Conservation (phyloP, 2,329 filamentous ascomycete genomes). For the Bipolaris gigantea region DNA sequence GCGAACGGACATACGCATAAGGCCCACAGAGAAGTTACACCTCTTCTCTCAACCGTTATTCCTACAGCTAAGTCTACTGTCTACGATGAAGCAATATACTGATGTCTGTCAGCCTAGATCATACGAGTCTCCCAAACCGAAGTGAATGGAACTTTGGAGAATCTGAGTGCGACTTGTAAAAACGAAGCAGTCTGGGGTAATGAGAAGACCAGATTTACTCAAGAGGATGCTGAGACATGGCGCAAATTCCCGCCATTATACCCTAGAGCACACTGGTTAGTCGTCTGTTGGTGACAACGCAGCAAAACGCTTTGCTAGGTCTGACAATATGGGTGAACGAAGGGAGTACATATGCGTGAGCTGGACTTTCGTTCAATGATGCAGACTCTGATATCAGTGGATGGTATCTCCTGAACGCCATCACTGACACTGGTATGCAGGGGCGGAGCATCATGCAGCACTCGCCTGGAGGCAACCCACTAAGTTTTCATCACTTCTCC, state of each 20-base stretch:
- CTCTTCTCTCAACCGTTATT: neutral
- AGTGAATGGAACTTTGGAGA: neutral
- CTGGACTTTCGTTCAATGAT: neutral
- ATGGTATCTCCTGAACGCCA: neutral
- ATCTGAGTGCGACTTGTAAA: neutral
- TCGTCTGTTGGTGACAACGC: neutral
- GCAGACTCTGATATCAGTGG: neutral
- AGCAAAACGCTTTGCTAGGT: neutral
- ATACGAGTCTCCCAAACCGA: neutral
- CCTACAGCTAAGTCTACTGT: neutral
- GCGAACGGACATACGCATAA: neutral
- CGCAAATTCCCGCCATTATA: neutral
- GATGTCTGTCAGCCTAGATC: neutral
- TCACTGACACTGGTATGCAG: neutral
- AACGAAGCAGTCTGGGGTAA: neutral
- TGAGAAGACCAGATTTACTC: neutral
- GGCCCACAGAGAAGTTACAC: neutral
- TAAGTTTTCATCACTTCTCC: neutral
- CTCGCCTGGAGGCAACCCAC: neutral
- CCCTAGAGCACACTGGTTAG: neutral
- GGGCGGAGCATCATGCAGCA: neutral
- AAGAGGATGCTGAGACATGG: neutral
- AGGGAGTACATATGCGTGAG: neutral
- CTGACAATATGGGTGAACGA: neutral
- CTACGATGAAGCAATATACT: neutral